phyloP scores from a whole-genome alignment of 208 protist genomes.

The Trypanosoma cruzi region DNA sequence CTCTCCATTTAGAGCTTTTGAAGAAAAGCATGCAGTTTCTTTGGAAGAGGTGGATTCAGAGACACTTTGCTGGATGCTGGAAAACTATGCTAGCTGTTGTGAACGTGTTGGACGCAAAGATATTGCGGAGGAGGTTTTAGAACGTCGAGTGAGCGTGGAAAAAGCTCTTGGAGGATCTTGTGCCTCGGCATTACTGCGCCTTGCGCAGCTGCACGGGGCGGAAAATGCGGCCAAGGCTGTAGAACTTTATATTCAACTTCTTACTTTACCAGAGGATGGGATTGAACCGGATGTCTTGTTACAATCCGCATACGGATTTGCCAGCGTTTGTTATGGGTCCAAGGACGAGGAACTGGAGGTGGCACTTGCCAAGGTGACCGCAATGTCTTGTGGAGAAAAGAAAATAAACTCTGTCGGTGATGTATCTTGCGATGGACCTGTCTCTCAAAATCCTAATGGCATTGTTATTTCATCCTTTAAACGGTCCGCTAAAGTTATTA shows the following conservation, averaged over 20 bases:
- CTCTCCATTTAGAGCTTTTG: slow-evolving; percentile 15
- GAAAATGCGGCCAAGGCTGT: slow-evolving; percentile 54
- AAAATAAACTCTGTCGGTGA: neutral
- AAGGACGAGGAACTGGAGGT: slow-evolving; percentile 30
- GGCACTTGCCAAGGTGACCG: slow-evolving; percentile 5
- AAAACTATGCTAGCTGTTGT: slow-evolving; percentile 70
- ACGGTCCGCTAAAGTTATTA: slow-evolving; percentile 25
- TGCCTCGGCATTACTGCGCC: slow-evolving; percentile 56
- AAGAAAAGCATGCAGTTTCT: neutral
- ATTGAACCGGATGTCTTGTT: slow-evolving; percentile 45
- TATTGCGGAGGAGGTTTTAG: slow-evolving; percentile 52
- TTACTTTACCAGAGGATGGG: slow-evolving; percentile 60
- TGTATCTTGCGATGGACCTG: neutral
- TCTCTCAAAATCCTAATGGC: neutral
- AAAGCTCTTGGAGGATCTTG: slow-evolving; percentile 41
- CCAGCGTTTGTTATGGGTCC: slow-evolving; percentile 44
- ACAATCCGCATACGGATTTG: slow-evolving; percentile 58
- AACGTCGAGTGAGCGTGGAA: slow-evolving; percentile 61
- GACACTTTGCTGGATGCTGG: slow-evolving; percentile 60
- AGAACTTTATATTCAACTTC: slow-evolving; percentile 63
- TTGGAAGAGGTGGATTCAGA: slow-evolving; percentile 42
- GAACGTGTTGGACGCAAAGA: slow-evolving; percentile 50
- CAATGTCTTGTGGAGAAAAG: neutral
- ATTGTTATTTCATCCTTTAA: slow-evolving; percentile 28
- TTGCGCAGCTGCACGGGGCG: slow-evolving; percentile 40